Evolutionary conservation across 805 yeast species (phyloP).

Genomic region (Candida ulmi): DNA sequence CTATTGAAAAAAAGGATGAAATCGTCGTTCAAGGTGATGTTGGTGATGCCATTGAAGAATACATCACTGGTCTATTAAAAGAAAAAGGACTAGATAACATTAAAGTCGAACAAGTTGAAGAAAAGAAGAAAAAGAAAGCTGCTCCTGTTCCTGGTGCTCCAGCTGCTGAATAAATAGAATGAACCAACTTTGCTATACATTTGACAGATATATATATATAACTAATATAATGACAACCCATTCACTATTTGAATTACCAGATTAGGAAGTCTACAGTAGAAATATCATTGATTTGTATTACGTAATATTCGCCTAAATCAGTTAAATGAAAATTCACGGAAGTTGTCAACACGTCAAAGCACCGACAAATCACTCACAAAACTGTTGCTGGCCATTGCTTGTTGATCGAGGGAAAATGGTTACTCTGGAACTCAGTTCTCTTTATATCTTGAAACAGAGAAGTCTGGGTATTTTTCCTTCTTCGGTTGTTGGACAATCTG

Average conservation of each 20-base stretch:
- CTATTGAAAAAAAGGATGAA: constrained; percentile 88
- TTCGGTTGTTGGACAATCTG: background rate
- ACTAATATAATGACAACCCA: background rate
- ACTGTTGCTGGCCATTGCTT: too few species aligned
- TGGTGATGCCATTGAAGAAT: constrained; percentile 81
- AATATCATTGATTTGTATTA: too few species aligned
- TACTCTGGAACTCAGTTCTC: background rate
- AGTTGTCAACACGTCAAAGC: background rate
- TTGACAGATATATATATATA: too few species aligned
- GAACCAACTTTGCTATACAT: background rate
- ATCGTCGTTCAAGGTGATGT: constrained; percentile 93
- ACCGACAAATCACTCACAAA: too few species aligned
- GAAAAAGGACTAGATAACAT: constrained; percentile 81
- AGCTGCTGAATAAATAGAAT: background rate
- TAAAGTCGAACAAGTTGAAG: constrained; percentile 85
- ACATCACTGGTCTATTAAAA: constrained; percentile 61
- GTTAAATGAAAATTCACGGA: background rate
- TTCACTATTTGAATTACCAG: background rate
- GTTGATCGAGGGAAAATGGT: too few species aligned
- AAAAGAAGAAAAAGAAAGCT: constrained; percentile 65
- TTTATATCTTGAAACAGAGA: background rate
- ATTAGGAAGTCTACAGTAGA: background rate
- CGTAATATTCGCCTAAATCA: too few species aligned
- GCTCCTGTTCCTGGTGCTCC: constrained; percentile 3
- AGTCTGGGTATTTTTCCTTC: background rate